Conservation (phyloP, 2,329 filamentous ascomycete species). For the Meredithiella fracta region DNA sequence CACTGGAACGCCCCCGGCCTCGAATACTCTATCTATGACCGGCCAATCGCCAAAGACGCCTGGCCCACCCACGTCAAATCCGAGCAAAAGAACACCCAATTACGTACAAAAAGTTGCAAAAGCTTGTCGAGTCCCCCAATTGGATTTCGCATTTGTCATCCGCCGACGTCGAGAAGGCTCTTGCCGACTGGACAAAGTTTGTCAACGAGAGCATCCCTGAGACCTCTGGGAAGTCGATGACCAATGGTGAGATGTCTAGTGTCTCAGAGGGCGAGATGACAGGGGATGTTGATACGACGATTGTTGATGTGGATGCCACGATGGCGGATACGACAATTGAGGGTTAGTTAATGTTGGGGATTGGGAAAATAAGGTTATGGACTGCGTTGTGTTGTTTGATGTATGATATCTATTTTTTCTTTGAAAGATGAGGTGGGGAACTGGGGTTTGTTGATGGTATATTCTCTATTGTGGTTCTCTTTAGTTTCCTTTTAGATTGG, state of each 20-base stretch:
- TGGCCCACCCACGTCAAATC: slow-evolving; percentile 32
- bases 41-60: slow-evolving; percentile 50
- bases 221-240: neutral
- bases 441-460: neutral
- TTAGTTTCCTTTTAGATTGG: neutral
- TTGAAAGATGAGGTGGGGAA: neutral
- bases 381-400: neutral
- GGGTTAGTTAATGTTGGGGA: slow-evolving; percentile 1
- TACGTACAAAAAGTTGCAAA: slow-evolving; percentile 58
- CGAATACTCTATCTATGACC: slow-evolving; percentile 58
- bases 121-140: slow-evolving; percentile 64
- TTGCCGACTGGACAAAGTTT: slow-evolving; percentile 45
- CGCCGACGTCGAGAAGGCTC: slow-evolving; percentile 58
- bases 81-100: slow-evolving; percentile 38
- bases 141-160: slow-evolving; percentile 68
- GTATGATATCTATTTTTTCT: slow-evolving; percentile 10
- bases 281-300: slow-evolving; percentile 18
- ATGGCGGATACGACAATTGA: slow-evolving; percentile 15
- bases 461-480: slow-evolving; percentile 5
- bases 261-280: neutral
- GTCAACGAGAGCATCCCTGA: slow-evolving; percentile 27
- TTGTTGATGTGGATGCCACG: slow-evolving; percentile 17
- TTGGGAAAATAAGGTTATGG: neutral
- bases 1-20: slow-evolving; percentile 55
- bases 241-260: neutral